Percentiles rank a stretch among this genome's conserved stretches.
These are phyloP conservation scores for Alternaria tenuissima DNA, from an alignment of 2,329 filamentous ascomycete species.

Conservation along the genomic window DNA sequence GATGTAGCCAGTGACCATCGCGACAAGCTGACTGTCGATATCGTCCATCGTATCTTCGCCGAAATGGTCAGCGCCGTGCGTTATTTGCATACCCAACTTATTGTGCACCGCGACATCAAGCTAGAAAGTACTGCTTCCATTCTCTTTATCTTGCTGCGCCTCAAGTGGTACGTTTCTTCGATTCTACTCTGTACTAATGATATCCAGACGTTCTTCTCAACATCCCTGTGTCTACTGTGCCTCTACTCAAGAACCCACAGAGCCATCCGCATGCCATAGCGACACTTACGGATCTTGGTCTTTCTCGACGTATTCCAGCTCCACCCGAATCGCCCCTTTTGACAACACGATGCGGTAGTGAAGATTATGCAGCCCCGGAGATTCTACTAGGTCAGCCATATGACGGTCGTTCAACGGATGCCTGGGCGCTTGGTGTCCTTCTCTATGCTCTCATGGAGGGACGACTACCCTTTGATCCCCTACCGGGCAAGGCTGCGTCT, in stretches of 20 bases:
- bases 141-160: conserved; percentile 19
- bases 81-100: conserved; percentile 84
- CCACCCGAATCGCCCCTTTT: conserved; percentile 81
- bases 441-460: conserved; percentile 93
- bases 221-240: conserved; percentile 72
- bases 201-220: conserved; percentile 87
- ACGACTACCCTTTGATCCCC: conserved; percentile 90
- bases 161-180: conserved; percentile 31
- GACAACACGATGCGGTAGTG: conserved; percentile 92
- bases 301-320: conserved; percentile 81
- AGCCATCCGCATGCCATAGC: conserved; percentile 83
- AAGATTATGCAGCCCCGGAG: conserved; percentile 96
- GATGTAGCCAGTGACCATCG: conserved; percentile 82
- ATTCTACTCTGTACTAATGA: conserved; percentile 40
- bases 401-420: conserved; percentile 89
- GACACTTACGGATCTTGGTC: conserved; percentile 89
- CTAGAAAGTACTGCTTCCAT: conserved; percentile 79
- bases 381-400: conserved; percentile 96
- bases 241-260: conserved; percentile 71
- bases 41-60: conserved; percentile 86
- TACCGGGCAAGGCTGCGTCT: conserved; percentile 79
- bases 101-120: conserved; percentile 97
- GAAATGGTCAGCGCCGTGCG: conserved; percentile 85
- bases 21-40: conserved; percentile 69
- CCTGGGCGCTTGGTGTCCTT: conserved; percentile 93